Evolutionary conservation across 768 basidiomycete species (phyloP).

Genomic region (Phanerodontia chrysosporium): DNA sequence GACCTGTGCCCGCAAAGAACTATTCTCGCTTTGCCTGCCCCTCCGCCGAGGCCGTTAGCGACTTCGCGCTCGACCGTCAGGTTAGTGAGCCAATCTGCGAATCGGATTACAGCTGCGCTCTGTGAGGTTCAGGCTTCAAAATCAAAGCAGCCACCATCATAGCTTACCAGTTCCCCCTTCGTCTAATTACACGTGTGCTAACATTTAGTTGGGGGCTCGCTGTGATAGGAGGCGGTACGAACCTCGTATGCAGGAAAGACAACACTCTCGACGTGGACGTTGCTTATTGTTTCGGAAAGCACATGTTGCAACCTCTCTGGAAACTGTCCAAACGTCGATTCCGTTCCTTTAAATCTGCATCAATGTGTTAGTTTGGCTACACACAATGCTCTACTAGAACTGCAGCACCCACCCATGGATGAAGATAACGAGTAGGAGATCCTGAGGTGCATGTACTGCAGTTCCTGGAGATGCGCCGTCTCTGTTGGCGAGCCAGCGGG

Average conservation of each 20-base stretch:
- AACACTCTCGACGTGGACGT: conserved; percentile 62
- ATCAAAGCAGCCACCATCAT: background rate
- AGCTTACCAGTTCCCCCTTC: conserved; percentile 76
- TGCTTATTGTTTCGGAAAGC: conserved; percentile 57
- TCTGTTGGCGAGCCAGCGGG: background rate
- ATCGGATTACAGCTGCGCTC: conserved; percentile 78
- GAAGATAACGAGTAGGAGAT: conserved; percentile 66
- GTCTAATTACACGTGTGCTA: conserved; percentile 48
- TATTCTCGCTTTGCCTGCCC: conserved; percentile 67
- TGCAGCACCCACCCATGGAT: conserved; percentile 60
- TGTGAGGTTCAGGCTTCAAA: conserved; percentile 26
- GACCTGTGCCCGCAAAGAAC: conserved; percentile 90
- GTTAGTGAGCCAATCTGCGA: conserved; percentile 92
- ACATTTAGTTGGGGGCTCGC: background rate
- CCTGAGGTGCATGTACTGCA: conserved; percentile 19
- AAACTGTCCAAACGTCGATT: conserved; percentile 73
- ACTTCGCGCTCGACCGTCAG: conserved; percentile 83
- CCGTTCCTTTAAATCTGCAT: conserved; percentile 52
- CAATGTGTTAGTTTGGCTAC: background rate
- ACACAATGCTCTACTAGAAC: too few relatives aligned
- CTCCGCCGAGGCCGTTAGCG: conserved; percentile 68
- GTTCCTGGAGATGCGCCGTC: background rate
- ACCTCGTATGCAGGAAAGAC: conserved; percentile 91
- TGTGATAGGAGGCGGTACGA: conserved; percentile 14
- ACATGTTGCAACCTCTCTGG: conserved; percentile 77